Evolutionary conservation across 306 rosid species (phyloP).

Genomic region (Vicia villosa): DNA sequence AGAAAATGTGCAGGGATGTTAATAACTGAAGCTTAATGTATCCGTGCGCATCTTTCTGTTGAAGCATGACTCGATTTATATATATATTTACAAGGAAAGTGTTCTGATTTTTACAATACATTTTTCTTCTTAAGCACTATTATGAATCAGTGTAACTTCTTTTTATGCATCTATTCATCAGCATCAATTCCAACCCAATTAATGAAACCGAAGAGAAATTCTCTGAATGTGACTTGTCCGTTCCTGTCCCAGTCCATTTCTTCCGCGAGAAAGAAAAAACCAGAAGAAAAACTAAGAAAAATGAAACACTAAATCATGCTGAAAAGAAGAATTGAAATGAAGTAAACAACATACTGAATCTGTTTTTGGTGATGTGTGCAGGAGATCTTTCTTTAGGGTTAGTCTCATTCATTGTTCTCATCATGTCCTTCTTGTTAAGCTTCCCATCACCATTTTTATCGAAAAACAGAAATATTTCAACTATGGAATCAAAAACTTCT

Average conservation of each 20-base stretch:
- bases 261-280: conserved; percentile 43
- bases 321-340: conserved; percentile 28
- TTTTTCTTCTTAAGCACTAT: conserved; percentile 7
- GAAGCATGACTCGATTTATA: too few species aligned
- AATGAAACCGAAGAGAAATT: conserved; percentile 82
- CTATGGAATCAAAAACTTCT: conserved; percentile 64
- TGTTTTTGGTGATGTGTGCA: conserved; percentile 51
- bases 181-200: conserved; percentile 81
- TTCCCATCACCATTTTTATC: conserved; percentile 82
- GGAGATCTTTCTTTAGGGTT: conserved; percentile 78
- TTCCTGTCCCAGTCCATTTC: conserved; percentile 93
- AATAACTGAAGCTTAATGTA: too few species aligned
- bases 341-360: conserved; percentile 71
- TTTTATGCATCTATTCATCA: conserved; percentile 52
- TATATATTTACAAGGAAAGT: neutral
- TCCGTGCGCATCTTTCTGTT: too few species aligned
- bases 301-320: conserved; percentile 19
- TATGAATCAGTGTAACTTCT: conserved; percentile 21
- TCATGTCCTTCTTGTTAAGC: conserved; percentile 75
- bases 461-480: conserved; percentile 74
- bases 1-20: neutral
- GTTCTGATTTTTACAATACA: conserved; percentile 11
- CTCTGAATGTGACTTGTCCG: conserved; percentile 77
- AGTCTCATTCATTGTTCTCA: conserved; percentile 67
- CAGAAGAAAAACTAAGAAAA: neutral